phyloP scores from a whole-genome alignment of 179 eudicot genomes.

The Beta lomatogona region DNA sequence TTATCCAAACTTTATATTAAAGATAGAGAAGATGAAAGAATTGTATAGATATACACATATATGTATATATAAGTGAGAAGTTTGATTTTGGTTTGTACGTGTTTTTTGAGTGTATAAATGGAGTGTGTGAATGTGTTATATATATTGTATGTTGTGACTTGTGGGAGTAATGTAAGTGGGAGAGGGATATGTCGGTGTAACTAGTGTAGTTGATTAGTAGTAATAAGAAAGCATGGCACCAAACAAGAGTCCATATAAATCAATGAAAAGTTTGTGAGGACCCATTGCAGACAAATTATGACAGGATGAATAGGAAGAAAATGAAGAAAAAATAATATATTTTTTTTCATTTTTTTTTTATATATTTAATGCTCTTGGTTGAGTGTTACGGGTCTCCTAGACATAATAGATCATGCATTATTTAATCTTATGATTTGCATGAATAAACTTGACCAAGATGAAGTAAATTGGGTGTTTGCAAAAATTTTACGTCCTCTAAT shows the following conservation, averaged over 20 bases:
- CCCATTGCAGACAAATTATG: conserved; percentile 4
- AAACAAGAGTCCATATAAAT: conserved; percentile 4
- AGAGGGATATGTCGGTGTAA: conserved; percentile 1
- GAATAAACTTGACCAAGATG: too few species aligned
- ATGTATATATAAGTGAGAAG: not conserved
- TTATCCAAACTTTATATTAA: not conserved
- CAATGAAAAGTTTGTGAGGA: not conserved
- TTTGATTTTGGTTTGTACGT: not conserved
- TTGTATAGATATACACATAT: not conserved
- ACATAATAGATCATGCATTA: too few species aligned
- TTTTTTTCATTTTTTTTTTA: too few species aligned
- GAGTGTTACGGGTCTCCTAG: too few species aligned
- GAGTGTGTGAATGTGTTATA: not conserved
- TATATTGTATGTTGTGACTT: not conserved
- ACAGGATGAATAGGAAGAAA: not conserved
- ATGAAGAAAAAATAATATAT: too few species aligned
- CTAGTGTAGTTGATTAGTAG: conserved; percentile 6
- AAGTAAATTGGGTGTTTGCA: too few species aligned
- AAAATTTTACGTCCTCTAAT: too few species aligned
- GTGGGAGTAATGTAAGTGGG: not conserved
- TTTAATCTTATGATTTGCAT: too few species aligned
- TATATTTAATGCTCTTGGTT: too few species aligned
- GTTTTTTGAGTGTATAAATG: not conserved
- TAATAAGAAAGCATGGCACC: conserved; percentile 12
- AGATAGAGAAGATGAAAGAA: not conserved